Percentiles rank a stretch among this genome's conserved stretches.
phyloP scores from a whole-genome alignment of 768 basidiomycete genomes.

The Suillus spraguei region DNA sequence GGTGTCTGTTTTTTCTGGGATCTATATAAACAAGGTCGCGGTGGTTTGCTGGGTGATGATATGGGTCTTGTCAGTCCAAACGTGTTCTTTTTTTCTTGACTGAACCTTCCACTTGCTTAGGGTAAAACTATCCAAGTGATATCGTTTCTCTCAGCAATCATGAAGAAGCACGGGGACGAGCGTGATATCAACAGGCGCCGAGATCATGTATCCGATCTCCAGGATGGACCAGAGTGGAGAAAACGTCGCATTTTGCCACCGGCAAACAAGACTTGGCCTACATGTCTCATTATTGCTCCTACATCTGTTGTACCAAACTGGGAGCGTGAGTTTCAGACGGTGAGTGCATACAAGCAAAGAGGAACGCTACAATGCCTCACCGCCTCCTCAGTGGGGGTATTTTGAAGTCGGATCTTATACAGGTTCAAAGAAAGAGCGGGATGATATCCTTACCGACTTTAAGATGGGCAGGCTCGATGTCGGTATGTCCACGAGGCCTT shows the following conservation, averaged over 20 bases:
- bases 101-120: conserved; percentile 24
- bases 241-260: conserved; percentile 55
- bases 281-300: conserved; percentile 87
- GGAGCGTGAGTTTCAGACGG: conserved; percentile 86
- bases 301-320: conserved; percentile 85
- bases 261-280: conserved; percentile 79
- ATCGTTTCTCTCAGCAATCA: conserved; percentile 86
- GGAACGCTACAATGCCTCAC: not conserved
- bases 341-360: conserved; percentile 31
- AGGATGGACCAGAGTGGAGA: conserved; percentile 60
- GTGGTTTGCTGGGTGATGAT: conserved; percentile 91
- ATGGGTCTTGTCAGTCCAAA: conserved; percentile 75
- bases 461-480: conserved; percentile 83
- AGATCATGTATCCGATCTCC: conserved; percentile 64
- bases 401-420: conserved; percentile 83
- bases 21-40: conserved; percentile 64
- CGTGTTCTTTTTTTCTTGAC: conserved; percentile 9
- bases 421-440: conserved; percentile 53
- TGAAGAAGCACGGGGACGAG: conserved; percentile 73
- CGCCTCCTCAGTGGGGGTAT: conserved; percentile 78
- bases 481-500: conserved; percentile 46
- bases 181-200: conserved; percentile 70
- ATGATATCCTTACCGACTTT: conserved; percentile 67
- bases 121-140: conserved; percentile 97
- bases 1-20: conserved; percentile 83